phyloP scores from a whole-genome alignment of 2,329 filamentous ascomycete genomes.

The Thielaviopsis punctulata region DNA sequence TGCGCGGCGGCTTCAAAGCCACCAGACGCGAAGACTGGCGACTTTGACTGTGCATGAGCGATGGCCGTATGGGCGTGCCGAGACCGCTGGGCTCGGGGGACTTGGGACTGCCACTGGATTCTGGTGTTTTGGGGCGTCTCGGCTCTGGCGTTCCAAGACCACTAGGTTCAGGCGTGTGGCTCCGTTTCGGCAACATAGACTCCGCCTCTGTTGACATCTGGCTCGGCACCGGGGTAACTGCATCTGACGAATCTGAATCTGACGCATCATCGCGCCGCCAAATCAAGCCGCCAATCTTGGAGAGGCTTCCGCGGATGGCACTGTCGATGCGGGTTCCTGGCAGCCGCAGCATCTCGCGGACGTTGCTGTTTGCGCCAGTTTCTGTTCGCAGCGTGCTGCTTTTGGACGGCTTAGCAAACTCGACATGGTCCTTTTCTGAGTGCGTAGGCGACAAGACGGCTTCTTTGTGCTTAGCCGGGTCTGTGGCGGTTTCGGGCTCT shows the following conservation, averaged over 20 bases:
- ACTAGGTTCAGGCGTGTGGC: too few relatives aligned
- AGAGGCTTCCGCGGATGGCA: conserved; percentile 43
- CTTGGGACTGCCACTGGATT: too few relatives aligned
- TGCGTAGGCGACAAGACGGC: not conserved
- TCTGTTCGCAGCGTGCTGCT: not conserved
- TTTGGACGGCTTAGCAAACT: not conserved
- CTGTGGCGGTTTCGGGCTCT: not conserved
- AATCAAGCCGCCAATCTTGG: conserved; percentile 37
- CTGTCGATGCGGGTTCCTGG: conserved; percentile 51
- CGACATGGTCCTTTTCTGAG: not conserved
- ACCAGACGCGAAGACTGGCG: conserved; percentile 31
- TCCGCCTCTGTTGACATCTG: not conserved
- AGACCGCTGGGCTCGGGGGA: not conserved
- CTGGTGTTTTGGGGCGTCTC: too few relatives aligned
- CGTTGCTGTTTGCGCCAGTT: conserved; percentile 37
- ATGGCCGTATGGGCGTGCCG: conserved; percentile 16
- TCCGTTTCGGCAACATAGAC: not conserved
- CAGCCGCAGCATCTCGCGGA: conserved; percentile 44
- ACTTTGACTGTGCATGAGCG: conserved; percentile 19
- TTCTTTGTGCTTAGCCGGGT: not conserved
- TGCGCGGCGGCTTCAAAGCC: conserved; percentile 30
- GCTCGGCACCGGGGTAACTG: conserved; percentile 10
- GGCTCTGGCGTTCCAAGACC: too few relatives aligned
- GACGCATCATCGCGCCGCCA: conserved; percentile 33
- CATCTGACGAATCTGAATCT: conserved; percentile 10